Evolutionary conservation across 192 early-diverging fungal genomes (phyloP).

Genomic region (Umbelopsis vinacea): DNA sequence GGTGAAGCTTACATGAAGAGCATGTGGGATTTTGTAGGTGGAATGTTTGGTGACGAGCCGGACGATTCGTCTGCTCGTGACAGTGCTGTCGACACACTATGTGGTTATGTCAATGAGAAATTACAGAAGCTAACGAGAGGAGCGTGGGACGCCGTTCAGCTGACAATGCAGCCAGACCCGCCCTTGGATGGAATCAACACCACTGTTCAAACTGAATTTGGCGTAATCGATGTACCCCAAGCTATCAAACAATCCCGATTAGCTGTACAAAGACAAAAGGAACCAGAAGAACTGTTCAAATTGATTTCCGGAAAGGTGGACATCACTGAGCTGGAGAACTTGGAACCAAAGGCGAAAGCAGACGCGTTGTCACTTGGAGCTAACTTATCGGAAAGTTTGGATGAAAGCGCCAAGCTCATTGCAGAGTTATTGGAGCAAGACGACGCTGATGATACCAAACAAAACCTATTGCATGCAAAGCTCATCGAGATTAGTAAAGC

Average conservation of each 20-base stretch:
- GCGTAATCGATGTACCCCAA: constrained; percentile 20
- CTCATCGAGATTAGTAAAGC: constrained; percentile 9
- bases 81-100: constrained; percentile 34
- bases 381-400: neutral
- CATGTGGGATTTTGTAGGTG: constrained; percentile 53
- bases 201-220: constrained; percentile 31
- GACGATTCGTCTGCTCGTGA: constrained; percentile 29
- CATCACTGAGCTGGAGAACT: constrained; percentile 8
- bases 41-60: constrained; percentile 22
- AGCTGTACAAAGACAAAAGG: neutral
- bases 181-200: neutral
- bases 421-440: neutral
- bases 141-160: constrained; percentile 33
- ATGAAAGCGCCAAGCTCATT: constrained; percentile 1
- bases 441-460: constrained; percentile 3
- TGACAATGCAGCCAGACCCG: neutral
- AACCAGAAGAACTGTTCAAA: constrained; percentile 7
- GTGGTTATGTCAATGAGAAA: constrained; percentile 37
- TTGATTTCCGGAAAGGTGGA: constrained; percentile 13
- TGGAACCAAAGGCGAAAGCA: neutral
- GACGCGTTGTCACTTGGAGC: neutral
- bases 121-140: constrained; percentile 48
- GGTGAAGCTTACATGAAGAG: constrained; percentile 66
- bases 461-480: neutral
- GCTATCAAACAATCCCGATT: constrained; percentile 9